phyloP scores from a whole-genome alignment of 257 asterid genomes.

The Asclepias syriaca region DNA sequence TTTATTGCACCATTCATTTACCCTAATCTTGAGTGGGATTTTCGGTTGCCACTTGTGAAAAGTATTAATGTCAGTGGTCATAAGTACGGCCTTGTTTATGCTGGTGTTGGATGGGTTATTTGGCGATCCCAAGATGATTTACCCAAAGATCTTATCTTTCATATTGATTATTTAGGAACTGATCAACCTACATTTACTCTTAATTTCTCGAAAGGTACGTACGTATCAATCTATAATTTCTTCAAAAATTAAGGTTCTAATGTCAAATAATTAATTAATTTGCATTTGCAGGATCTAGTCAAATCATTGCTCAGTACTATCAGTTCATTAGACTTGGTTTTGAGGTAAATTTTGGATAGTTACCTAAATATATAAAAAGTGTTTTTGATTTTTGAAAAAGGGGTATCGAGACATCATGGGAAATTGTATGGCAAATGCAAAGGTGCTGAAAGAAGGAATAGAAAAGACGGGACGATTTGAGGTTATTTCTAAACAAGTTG shows the following conservation, averaged over 20 bases:
- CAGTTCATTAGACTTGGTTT: constrained; percentile 5
- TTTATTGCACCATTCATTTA: constrained; percentile 4
- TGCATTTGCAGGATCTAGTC: constrained; percentile 1
- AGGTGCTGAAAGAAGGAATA: constrained; percentile 48
- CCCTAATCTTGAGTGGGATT: constrained; percentile 6
- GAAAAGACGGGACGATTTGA: constrained; percentile 41
- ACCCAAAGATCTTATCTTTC: not conserved
- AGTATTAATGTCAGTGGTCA: not conserved
- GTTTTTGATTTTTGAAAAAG: constrained; percentile 7
- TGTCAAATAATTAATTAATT: too few species aligned
- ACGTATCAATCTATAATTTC: too few species aligned
- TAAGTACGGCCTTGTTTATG: not conserved
- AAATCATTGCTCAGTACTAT: constrained; percentile 6
- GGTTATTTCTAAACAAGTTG: constrained; percentile 56
- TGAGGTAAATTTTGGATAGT: not conserved
- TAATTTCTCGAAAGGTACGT: constrained; percentile 4
- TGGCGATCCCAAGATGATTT: constrained; percentile 4
- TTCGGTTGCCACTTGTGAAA: not conserved
- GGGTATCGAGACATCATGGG: constrained; percentile 64
- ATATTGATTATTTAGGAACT: not conserved
- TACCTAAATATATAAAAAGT: too few species aligned
- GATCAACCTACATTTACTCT: constrained; percentile 8
- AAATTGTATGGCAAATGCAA: constrained; percentile 50
- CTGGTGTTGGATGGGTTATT: constrained; percentile 7
- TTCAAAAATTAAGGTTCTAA: too few species aligned